phyloP scores from a whole-genome alignment of 129 eudicot genomes.

The Heracleum sosnowskyi region DNA sequence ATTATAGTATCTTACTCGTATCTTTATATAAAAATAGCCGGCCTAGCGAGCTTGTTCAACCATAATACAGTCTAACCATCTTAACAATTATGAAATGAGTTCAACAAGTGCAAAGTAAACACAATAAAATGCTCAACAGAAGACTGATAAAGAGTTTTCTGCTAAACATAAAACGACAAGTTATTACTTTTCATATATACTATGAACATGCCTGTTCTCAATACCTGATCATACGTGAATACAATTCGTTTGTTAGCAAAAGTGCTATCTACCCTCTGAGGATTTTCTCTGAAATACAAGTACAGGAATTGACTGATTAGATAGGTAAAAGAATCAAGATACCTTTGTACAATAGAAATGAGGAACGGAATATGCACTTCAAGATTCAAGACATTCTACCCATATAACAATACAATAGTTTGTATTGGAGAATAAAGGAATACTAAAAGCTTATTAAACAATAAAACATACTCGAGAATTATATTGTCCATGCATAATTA shows the following conservation, averaged over 20 bases:
- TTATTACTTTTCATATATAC: not conserved
- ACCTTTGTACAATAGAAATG: not conserved
- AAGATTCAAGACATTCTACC: not conserved
- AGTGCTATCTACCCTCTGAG: constrained; percentile 85
- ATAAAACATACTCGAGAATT: not conserved
- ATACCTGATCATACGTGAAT: constrained; percentile 95
- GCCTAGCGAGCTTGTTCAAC: not conserved
- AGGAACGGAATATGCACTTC: not conserved
- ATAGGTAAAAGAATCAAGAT: constrained; percentile 1
- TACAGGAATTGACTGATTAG: not conserved
- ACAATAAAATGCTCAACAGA: not conserved
- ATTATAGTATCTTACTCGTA: not conserved
- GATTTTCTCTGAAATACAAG: constrained; percentile 64
- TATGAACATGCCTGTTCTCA: not conserved
- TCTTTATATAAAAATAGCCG: not conserved
- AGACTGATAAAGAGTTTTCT: not conserved
- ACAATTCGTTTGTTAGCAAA: constrained; percentile 78
- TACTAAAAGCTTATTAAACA: not conserved
- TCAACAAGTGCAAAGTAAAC: not conserved
- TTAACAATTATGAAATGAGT: not conserved
- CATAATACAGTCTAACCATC: not conserved
- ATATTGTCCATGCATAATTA: not conserved
- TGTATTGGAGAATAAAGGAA: not conserved
- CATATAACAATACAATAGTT: not conserved
- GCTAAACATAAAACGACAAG: not conserved